Evolutionary conservation across 495 filamentous ascomycete species (phyloP).

Genomic region (Neurospora sp.): DNA sequence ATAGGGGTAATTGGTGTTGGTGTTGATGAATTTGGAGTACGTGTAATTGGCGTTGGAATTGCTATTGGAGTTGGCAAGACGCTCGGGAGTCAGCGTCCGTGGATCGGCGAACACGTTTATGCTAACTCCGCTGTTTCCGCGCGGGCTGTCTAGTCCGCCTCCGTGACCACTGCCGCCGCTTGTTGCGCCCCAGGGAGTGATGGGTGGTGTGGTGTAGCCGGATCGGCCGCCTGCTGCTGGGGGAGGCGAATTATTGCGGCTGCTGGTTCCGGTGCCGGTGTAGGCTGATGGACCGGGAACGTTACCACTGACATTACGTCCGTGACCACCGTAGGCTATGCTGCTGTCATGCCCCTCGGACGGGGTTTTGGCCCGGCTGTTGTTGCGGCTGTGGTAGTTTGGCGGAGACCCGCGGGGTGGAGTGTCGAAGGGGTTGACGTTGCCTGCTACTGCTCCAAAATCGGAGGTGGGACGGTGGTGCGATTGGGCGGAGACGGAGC

Average conservation of each 20-base stretch:
- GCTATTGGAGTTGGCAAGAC: conserved; percentile 5
- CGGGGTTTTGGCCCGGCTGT: background rate
- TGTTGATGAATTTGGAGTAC: conserved; percentile 11
- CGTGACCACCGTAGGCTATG: background rate
- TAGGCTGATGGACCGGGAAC: background rate
- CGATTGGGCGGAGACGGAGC: conserved; percentile 1
- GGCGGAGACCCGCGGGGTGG: conserved; percentile 10
- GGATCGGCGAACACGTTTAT: conserved; percentile 65
- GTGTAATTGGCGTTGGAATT: background rate
- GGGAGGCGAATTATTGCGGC: background rate
- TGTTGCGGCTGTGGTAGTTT: conserved; percentile 2
- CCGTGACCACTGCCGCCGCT: background rate
- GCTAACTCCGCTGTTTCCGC: conserved; percentile 50
- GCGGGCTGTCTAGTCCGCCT: conserved; percentile 6
- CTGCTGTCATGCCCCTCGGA: background rate
- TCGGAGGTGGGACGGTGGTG: background rate
- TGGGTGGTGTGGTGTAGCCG: background rate
- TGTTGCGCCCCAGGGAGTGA: conserved; percentile 1
- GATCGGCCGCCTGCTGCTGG: background rate
- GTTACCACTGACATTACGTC: background rate
- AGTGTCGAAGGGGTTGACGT: conserved; percentile 19
- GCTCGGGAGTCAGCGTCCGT: conserved; percentile 24
- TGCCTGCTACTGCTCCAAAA: background rate
- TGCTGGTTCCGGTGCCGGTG: background rate
- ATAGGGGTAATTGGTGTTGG: conserved; percentile 15